Evolutionary conservation across 2,329 filamentous ascomycete species (phyloP).

Genomic region (Aureobasidium sp.): DNA sequence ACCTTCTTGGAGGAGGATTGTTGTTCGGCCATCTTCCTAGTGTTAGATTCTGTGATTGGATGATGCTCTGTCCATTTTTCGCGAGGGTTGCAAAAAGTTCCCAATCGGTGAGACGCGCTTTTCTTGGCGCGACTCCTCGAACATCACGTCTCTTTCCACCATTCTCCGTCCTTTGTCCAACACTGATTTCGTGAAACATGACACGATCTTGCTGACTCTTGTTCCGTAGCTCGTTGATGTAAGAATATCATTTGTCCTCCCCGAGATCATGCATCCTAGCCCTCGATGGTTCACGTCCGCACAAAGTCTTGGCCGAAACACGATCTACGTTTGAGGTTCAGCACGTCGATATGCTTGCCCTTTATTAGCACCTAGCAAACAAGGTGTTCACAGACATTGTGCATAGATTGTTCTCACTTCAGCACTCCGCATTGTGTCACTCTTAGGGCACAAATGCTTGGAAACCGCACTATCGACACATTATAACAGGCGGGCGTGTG

Average conservation of each 20-base stretch:
- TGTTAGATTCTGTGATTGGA: background rate
- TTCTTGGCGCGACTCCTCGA: slow-evolving; percentile 4
- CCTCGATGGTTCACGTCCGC: background rate
- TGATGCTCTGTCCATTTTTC: background rate
- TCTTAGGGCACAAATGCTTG: background rate
- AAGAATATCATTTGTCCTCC: no score
- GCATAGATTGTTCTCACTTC: background rate
- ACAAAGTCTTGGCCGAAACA: slow-evolving; percentile 11
- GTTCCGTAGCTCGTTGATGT: background rate
- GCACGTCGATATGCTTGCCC: background rate
- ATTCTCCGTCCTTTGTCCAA: background rate
- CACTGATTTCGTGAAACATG: background rate
- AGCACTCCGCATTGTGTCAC: background rate
- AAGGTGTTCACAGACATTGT: no score
- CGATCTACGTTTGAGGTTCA: background rate
- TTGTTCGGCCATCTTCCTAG: background rate
- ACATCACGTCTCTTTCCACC: background rate
- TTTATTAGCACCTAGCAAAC: no score
- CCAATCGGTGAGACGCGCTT: background rate
- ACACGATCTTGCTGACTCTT: background rate
- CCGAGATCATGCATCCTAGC: background rate
- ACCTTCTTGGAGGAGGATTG: background rate
- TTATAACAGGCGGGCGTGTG: background rate
- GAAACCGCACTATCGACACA: background rate
- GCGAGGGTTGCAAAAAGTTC: background rate